phyloP scores from a whole-genome alignment of 75 land plant species.

The Larix kaempferi region DNA sequence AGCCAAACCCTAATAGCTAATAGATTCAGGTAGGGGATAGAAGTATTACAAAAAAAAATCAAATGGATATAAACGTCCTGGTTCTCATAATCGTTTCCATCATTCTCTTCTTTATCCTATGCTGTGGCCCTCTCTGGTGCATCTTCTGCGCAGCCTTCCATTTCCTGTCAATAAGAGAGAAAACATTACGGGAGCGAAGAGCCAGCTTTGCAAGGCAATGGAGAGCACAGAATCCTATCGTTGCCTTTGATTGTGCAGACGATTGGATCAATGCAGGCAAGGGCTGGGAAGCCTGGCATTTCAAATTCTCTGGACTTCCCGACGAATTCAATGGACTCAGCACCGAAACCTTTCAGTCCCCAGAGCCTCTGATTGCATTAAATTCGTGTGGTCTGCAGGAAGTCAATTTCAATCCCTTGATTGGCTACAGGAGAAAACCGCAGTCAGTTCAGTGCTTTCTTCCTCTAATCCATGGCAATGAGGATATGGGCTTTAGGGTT shows the following conservation, averaged over 20 bases:
- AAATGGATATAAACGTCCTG: not conserved
- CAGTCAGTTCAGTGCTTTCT: constrained; percentile 18
- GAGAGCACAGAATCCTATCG: constrained; percentile 13
- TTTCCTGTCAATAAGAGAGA: constrained; percentile 1
- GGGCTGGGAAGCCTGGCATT: constrained; percentile 11
- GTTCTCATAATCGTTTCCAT: not conserved
- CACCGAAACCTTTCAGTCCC: constrained; percentile 19
- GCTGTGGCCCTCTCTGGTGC: constrained; percentile 14
- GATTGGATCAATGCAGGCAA: not conserved
- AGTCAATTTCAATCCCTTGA: constrained; percentile 7
- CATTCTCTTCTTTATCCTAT: constrained; percentile 3
- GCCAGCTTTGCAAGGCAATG: constrained; percentile 16
- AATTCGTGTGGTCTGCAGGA: constrained; percentile 1
- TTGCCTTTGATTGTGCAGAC: not conserved
- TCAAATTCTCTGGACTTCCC: constrained; percentile 11
- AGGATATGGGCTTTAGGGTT: not conserved
- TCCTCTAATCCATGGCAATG: constrained; percentile 7
- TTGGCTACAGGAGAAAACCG: not conserved
- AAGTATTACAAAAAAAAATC: too few relatives aligned
- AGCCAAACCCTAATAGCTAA: too few relatives aligned
- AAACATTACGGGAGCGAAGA: not conserved
- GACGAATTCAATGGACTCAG: constrained; percentile 17
- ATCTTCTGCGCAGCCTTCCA: constrained; percentile 7
- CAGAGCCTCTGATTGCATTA: constrained; percentile 8
- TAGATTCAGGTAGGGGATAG: too few relatives aligned